Evolutionary conservation across 352 stramenopile genomes (phyloP), one percentile per base, ranked within the genome.

Genomic region (Phytophthora idaei): DNA sequence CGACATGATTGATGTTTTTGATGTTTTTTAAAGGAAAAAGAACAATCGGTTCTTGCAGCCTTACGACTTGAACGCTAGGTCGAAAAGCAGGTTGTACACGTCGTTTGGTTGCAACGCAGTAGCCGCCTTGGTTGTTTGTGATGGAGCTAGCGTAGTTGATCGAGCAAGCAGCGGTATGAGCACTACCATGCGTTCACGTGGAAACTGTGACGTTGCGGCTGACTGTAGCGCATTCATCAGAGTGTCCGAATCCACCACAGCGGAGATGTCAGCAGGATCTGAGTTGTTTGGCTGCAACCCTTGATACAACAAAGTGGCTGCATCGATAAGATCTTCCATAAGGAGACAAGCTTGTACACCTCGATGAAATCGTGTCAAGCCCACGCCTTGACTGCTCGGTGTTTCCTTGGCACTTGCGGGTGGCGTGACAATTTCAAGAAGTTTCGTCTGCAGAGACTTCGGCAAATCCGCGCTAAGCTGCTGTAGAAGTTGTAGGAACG

Each of bases 391-490:
- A 25, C 1, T 52, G 9, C 17, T 47, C 4, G 27, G 4, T 5
- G 9, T 9, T 15, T 69, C 54, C 34, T 64, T 61, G 8, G 46
- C 34, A 11, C 6, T 50, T 17, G 32, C 25, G 28, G 11, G 15
- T 7, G 29, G 39, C 3, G 28, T 3, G 6, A 51, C 32, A 31
- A 36, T 15, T 39, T 70, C 52, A 29, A 74, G 5, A 8, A 74
- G 7, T n/a, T 56, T 50, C 0, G 61, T 52, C 27, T 74, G 67
- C 3, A 70, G n/a, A 32, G 50, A 5, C 36, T 67, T 62, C 0
- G 67, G 67, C 21, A 67, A 61, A n/a, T 74, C 67, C 11, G 17
- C 11, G 25, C 67, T 67, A 10, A 74, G 67, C 14, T 74, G 67
- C n/a, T 59, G 55, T 10, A 74, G 55, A 44, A 70, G 17, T 6